phyloP scores from a whole-genome alignment of 2,329 filamentous ascomycete species.

The Ceratocystis harringtonii region DNA sequence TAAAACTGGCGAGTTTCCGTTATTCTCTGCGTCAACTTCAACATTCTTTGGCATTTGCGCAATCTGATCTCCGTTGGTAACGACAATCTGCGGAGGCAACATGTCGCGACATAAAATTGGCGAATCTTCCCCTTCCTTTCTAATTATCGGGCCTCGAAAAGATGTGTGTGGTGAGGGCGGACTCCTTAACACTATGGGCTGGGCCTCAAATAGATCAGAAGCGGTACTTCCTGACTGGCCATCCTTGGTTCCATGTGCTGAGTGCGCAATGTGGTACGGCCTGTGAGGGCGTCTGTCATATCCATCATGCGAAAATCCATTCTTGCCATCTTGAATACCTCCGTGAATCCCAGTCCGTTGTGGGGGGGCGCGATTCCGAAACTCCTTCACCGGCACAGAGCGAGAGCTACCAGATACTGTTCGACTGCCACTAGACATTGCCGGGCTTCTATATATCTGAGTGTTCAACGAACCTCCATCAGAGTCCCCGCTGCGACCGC shows the following conservation, averaged over 20 bases:
- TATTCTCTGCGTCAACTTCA: neutral
- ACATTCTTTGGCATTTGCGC: neutral
- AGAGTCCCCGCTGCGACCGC: neutral
- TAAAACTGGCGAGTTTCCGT: neutral
- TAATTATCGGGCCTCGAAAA: neutral
- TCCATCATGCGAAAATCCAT: neutral
- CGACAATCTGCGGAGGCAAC: neutral
- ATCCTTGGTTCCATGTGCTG: neutral
- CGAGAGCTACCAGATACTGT: conserved; percentile 1
- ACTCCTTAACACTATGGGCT: neutral
- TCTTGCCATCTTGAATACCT: conserved; percentile 2
- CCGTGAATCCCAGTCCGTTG: conserved; percentile 3
- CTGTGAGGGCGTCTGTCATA: conserved; percentile 8
- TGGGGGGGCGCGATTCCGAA: conserved; percentile 2
- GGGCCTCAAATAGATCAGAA: conserved; percentile 4
- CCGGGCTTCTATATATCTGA: neutral
- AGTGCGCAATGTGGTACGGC: conserved; percentile 9
- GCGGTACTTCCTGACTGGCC: neutral
- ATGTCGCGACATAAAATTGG: neutral
- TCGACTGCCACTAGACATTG: neutral
- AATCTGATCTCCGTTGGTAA: neutral
- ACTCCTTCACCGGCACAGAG: neutral
- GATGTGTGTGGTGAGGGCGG: neutral
- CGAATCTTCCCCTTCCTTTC: neutral
- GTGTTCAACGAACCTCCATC: neutral